A percentile compares a stretch with the other conserved stretches of the same genome.
phyloP scores from a whole-genome alignment of 176 grass and related monocot genomes.

The Poa pratensis region DNA sequence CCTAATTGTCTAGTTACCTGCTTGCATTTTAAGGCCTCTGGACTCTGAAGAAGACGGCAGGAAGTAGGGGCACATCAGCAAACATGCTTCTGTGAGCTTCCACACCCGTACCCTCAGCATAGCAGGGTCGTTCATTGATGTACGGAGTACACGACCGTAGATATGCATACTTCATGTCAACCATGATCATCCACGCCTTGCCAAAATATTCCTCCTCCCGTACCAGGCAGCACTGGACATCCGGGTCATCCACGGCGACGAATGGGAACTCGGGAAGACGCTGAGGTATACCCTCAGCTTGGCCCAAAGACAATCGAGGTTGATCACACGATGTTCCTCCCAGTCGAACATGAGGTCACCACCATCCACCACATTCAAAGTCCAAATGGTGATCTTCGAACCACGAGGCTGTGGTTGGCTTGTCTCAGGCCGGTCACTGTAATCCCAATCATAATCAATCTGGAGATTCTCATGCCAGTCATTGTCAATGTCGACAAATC shows the following conservation, averaged over 20 bases:
- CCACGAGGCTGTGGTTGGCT: background rate
- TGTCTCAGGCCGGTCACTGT: background rate
- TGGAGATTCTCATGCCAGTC: background rate
- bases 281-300: background rate
- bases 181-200: background rate
- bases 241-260: background rate
- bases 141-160: background rate
- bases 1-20: background rate
- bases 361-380: background rate
- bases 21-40: background rate
- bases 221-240: background rate
- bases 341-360: background rate
- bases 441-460: background rate
- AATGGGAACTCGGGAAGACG: constrained; percentile 3
- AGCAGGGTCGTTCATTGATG: background rate
- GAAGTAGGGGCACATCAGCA: background rate
- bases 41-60: background rate
- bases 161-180: background rate
- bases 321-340: background rate
- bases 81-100: background rate
- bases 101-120: background rate
- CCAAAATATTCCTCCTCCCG: background rate
- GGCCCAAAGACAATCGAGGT: background rate
- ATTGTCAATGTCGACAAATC: background rate
- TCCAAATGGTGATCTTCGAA: background rate